These are phyloP conservation scores for Solanum hybrid DNA, from an alignment of 305 asterid species.

Conservation along the genomic window DNA sequence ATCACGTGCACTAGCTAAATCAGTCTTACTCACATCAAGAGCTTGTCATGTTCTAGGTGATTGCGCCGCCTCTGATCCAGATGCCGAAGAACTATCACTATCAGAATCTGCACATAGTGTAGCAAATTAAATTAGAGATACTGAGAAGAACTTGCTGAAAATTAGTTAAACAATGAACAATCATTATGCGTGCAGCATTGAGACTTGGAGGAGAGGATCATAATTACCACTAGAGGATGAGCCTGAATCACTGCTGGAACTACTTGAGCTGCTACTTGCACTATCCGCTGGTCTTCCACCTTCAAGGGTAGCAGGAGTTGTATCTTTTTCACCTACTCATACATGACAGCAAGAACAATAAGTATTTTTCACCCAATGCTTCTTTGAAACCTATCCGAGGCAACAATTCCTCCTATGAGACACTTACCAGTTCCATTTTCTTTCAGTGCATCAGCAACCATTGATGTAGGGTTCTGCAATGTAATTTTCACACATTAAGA, in stretches of 20 bases:
- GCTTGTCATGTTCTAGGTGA: constrained; percentile 2
- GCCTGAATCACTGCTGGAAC: constrained; percentile 1
- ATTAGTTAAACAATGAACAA: not conserved
- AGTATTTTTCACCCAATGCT: not conserved
- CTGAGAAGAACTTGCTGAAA: not conserved
- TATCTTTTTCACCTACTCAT: constrained; percentile 22
- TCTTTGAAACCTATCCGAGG: not conserved
- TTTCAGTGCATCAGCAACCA: constrained; percentile 1
- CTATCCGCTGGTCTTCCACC: constrained; percentile 27
- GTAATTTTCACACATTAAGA: not conserved
- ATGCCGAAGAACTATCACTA: constrained; percentile 45
- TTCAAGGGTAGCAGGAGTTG: constrained; percentile 23
- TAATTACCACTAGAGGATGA: constrained; percentile 7
- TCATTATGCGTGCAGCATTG: not conserved
- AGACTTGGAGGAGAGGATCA: not conserved
- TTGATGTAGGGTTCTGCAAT: not conserved
- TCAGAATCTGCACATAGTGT: constrained; percentile 38
- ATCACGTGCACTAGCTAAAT: not conserved
- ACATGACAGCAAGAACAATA: not conserved
- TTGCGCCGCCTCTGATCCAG: constrained; percentile 37
- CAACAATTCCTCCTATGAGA: not conserved
- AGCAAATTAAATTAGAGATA: not conserved
- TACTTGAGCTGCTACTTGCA: constrained; percentile 13
- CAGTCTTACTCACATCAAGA: not conserved
- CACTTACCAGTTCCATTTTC: constrained; percentile 6